Base-by-base conservation (phyloP, 495 filamentous ascomycete species). In the Penicillium maclennaniae region DNA sequence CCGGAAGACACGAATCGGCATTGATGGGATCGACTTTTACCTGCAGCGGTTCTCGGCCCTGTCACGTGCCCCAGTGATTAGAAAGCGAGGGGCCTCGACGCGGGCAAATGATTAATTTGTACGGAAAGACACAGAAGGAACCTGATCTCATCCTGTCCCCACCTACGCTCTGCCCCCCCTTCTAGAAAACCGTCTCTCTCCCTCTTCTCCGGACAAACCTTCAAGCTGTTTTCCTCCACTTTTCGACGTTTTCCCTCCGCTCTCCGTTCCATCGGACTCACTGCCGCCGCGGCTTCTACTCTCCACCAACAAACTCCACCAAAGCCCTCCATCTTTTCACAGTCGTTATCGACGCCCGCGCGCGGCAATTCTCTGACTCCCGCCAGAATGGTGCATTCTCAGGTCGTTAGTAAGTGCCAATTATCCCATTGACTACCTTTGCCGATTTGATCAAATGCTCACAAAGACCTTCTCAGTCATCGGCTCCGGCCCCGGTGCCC, bases 401-500 rank as follows among this genome's bases (percentile, higher is more conserved):
- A 89, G 67, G 88, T 92, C 44, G 86, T 91, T 62, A 83, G 83
- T 86, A 73, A 69, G 83, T 84, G 49, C 59, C 19, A 23, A 23
- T 3, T 3, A 4, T 12, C 16, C 16, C n/a, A 43, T 23, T 43
- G 38, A 42, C 17, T 34, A n/a, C 4, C 27, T 19, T 14, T n/a
- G 5, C 36, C 5, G 23, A 15, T 1, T 19, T 27, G n/a, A 42
- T 20, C 36, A 46, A 45, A 17, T 42, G 27, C 49, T 62, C 55
- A 64, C 49, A 19, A 19, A 15, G 37, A 37, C 56, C 15, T 47
- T 49, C 45, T n/a, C 60, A 74, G 73, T 91, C 64, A 85, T 91
- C 73, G 90, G 92, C 77, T 97, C 93, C 49, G 93, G 93, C 77
- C 93, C 93, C 48, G 93, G 91, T 58, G 93, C 91, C 67, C 93